phyloP scores from a whole-genome alignment of 371 early-diverging fungal genomes.

The Nematocida ironsii region DNA sequence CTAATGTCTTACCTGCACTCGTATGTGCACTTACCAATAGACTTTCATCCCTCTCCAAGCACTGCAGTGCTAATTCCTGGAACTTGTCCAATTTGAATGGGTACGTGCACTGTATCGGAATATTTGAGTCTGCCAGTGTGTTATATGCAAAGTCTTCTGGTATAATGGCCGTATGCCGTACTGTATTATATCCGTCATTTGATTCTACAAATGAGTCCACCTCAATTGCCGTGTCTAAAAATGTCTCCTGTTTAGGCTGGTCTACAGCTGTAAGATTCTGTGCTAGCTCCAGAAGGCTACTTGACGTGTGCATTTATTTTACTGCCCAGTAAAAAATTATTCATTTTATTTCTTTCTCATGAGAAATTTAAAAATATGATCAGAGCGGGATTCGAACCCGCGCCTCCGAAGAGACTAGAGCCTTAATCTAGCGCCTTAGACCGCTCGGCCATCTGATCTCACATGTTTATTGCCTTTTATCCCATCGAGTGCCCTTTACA shows the following conservation, averaged over 20 bases:
- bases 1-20: constrained; percentile 97
- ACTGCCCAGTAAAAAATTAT: too few species aligned
- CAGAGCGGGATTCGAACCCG: constrained; percentile 70
- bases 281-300: neutral
- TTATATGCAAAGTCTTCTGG: constrained; percentile 62
- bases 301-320: constrained; percentile 25
- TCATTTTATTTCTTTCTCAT: neutral
- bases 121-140: constrained; percentile 4
- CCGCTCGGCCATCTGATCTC: constrained; percentile 69
- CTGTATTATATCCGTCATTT: constrained; percentile 50
- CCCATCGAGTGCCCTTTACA: neutral
- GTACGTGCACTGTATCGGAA: constrained; percentile 76
- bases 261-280: neutral
- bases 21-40: constrained; percentile 97
- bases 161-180: constrained; percentile 67
- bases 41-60: constrained; percentile 88
- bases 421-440: constrained; percentile 71
- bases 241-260: neutral
- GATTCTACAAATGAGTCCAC: constrained; percentile 49
- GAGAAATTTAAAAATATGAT: constrained; percentile 56
- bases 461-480: neutral
- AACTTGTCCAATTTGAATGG: constrained; percentile 94
- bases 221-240: constrained; percentile 32
- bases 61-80: constrained; percentile 82
- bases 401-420: constrained; percentile 70